Evolutionary conservation across 257 asterid species (phyloP), one percentile per base, ranked within the genome.

Genomic region (Nicotiana tomentosiformis): DNA sequence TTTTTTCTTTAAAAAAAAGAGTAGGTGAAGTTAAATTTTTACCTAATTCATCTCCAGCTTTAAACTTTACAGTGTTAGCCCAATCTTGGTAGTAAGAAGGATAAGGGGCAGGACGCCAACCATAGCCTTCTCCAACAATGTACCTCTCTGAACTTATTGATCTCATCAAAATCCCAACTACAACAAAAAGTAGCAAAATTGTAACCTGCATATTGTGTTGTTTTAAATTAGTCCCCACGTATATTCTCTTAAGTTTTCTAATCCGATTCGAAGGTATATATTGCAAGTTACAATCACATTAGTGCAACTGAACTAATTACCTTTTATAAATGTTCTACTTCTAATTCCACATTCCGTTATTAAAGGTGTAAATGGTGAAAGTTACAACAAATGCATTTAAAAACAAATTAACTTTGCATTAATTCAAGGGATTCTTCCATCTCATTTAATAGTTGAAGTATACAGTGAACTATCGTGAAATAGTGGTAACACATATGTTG

Each of bases 51-150:
- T 72, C 78, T 72, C 60, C 78, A 72, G 37, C 20, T 46, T 70
- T 70, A 5, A 70, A 29, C 20, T 20, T 70, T 57, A 43, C 16
- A 43, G 60, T 70, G n/a, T 23, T 72, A 46, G 37, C 60, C 78
- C 78, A 72, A 23, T 72, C 78, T 46, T 72, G 35, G 1, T 72
- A 72, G 61, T 72, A 46, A 46, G 61, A 3, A 43, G 78, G 78
- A 35, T 72, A 23, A 4, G 78, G 78, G 15, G 78, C 37, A 72
- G 23, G 15, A 72, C 78, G 20, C 37, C 61, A 72, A 1, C 61
- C 78, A 72, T 72, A 72, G 60, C 61, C 78, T 72, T 72, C 78
- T 72, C 78, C 78, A 46, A 72, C 61, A 46, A 23, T 12, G 7
- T 72, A 72, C 16, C 20, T 72, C 2, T 72, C 60, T 43, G 60